Evolutionary conservation across 1,139 yeast species (phyloP).

Genomic region (Diutina rugosa): DNA sequence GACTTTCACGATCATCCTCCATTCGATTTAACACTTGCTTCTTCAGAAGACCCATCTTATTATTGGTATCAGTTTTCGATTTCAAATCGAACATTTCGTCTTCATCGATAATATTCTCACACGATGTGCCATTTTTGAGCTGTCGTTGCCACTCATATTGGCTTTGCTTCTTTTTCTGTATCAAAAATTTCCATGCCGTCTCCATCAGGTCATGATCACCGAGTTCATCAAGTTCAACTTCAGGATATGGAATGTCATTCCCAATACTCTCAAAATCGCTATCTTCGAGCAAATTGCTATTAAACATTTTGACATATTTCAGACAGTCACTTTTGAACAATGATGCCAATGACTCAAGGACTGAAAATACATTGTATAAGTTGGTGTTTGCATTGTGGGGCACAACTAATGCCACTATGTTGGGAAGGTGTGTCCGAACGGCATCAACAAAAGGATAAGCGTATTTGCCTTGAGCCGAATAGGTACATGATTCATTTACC

Average conservation of each 20-base stretch:
- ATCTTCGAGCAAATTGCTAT: slow-evolving; percentile 16
- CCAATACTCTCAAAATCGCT: slow-evolving; percentile 23
- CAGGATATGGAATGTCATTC: slow-evolving; percentile 21
- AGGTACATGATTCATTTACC: slow-evolving; percentile 22
- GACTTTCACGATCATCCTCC: slow-evolving; percentile 82
- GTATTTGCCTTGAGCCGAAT: slow-evolving; percentile 19
- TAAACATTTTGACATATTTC: slow-evolving; percentile 15
- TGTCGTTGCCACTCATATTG: slow-evolving; percentile 33
- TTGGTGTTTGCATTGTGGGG: slow-evolving; percentile 37
- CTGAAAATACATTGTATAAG: slow-evolving; percentile 28
- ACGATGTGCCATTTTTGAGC: slow-evolving; percentile 12
- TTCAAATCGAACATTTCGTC: slow-evolving; percentile 19
- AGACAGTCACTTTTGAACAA: slow-evolving; percentile 19
- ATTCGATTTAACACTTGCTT: slow-evolving; percentile 58
- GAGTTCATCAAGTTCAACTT: slow-evolving; percentile 13
- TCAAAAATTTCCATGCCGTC: slow-evolving; percentile 36
- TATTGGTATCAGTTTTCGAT: slow-evolving; percentile 8
- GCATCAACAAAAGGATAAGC: slow-evolving; percentile 35
- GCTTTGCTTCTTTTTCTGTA: slow-evolving; percentile 35
- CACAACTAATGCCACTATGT: slow-evolving; percentile 38
- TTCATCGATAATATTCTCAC: slow-evolving; percentile 10
- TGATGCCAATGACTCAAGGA: slow-evolving; percentile 26
- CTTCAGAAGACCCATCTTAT: slow-evolving; percentile 14
- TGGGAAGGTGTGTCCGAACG: slow-evolving; percentile 27
- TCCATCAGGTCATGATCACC: slow-evolving; percentile 17